These are phyloP conservation scores for Argentina anserina DNA, from an alignment of 306 rosid species.

Conservation along the genomic window DNA sequence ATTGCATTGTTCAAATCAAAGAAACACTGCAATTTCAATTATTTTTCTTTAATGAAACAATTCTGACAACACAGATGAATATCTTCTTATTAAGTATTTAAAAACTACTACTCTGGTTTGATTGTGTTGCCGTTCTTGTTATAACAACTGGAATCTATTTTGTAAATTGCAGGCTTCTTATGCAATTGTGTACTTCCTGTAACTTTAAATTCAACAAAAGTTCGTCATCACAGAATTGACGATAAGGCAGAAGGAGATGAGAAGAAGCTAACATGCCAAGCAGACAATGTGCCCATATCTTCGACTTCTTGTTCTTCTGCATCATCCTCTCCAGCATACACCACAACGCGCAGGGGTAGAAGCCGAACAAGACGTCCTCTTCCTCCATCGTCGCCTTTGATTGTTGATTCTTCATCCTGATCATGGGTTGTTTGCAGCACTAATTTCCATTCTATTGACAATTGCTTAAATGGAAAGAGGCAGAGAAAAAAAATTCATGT, in stretches of 20 bases:
- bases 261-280: conserved; percentile 40
- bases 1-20: neutral
- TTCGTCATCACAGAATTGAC: conserved; percentile 63
- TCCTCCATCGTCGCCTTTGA: conserved; percentile 75
- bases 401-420: conserved; percentile 42
- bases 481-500: conserved; percentile 11
- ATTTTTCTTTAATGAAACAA: neutral
- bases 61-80: neutral
- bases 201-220: conserved; percentile 64
- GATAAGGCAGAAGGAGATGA: conserved; percentile 62
- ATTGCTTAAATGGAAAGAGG: neutral
- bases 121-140: neutral
- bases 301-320: conserved; percentile 47
- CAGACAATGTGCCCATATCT: conserved; percentile 21
- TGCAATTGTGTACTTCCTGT: conserved; percentile 93
- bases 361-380: conserved; percentile 72
- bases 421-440: conserved; percentile 28
- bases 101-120: neutral
- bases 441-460: neutral
- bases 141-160: neutral
- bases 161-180: conserved; percentile 54
- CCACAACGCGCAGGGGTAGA: conserved; percentile 63
- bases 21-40: too few species aligned
- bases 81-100: neutral
- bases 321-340: conserved; percentile 42